These are phyloP conservation scores for Alternaria sp. DNA, from an alignment of 2,329 filamentous ascomycete species.

Conservation along the genomic window DNA sequence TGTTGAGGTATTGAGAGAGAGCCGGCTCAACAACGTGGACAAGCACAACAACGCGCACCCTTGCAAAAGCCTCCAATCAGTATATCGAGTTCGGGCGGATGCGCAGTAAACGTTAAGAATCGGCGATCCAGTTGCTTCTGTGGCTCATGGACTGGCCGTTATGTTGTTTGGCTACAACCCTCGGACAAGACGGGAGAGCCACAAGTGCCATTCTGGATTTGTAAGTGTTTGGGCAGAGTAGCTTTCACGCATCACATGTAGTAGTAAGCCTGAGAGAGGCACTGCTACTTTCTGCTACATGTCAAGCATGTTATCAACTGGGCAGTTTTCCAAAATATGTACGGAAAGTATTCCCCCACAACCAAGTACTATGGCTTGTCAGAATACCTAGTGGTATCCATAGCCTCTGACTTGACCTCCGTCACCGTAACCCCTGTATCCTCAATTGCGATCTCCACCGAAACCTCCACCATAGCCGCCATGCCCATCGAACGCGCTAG, in stretches of 20 bases:
- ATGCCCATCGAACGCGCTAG: background rate
- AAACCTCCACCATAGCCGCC: background rate
- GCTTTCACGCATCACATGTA: background rate
- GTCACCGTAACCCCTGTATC: constrained; percentile 5
- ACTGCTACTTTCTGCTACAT: background rate
- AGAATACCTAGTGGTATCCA: background rate
- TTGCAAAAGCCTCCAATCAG: background rate
- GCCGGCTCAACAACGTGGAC: background rate
- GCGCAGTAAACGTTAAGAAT: background rate
- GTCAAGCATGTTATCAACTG: background rate
- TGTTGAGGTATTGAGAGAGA: background rate
- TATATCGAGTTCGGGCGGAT: background rate
- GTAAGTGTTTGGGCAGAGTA: no score
- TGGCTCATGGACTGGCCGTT: background rate
- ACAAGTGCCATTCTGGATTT: background rate
- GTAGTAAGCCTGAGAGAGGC: background rate
- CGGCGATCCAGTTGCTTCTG: background rate
- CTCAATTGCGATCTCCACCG: background rate
- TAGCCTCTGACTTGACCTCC: background rate
- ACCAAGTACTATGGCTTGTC: background rate
- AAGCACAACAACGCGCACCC: background rate
- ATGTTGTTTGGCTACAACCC: background rate
- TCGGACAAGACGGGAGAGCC: background rate
- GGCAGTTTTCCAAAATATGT: background rate
- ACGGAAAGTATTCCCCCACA: background rate